These are phyloP conservation scores for Phialophora tarda DNA, from an alignment of 2,329 filamentous ascomycete species.

Conservation along the genomic window DNA sequence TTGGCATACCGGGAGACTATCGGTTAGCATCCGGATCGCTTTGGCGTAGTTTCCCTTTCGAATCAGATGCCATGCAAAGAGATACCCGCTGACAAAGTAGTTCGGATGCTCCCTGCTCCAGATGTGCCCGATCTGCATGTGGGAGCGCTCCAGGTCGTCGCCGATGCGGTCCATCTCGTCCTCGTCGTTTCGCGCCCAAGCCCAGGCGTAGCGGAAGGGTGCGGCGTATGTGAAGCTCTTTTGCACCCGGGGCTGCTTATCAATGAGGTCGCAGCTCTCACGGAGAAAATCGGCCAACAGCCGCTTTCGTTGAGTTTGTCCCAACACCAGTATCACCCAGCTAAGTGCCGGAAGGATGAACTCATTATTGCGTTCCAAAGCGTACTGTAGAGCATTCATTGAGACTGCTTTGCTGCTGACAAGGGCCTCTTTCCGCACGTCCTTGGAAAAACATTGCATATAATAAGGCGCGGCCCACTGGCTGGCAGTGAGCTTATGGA, in stretches of 20 bases:
- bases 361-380: slow-evolving; percentile 25
- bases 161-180: slow-evolving; percentile 21
- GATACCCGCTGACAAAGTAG: slow-evolving; percentile 28
- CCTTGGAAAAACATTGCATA: slow-evolving; percentile 14
- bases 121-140: slow-evolving; percentile 22
- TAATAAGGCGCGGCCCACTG: slow-evolving; percentile 27
- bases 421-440: not conserved
- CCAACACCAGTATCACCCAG: slow-evolving; percentile 29
- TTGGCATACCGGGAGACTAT: slow-evolving; percentile 27
- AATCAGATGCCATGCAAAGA: slow-evolving; percentile 32
- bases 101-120: slow-evolving; percentile 32
- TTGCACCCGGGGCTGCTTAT: slow-evolving; percentile 6
- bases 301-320: slow-evolving; percentile 14
- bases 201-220: slow-evolving; percentile 29
- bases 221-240: slow-evolving; percentile 17
- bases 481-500: slow-evolving; percentile 24
- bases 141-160: slow-evolving; percentile 11
- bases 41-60: slow-evolving; percentile 6
- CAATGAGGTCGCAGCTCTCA: slow-evolving; percentile 24
- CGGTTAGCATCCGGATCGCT: slow-evolving; percentile 21
- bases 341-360: slow-evolving; percentile 30
- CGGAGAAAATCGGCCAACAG: slow-evolving; percentile 26
- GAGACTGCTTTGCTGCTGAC: slow-evolving; percentile 19
- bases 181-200: slow-evolving; percentile 14
- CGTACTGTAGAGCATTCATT: slow-evolving; percentile 22